Conservation (phyloP, 352 stramenopile genomes). For the Globisporangium uncinulatum region DNA sequence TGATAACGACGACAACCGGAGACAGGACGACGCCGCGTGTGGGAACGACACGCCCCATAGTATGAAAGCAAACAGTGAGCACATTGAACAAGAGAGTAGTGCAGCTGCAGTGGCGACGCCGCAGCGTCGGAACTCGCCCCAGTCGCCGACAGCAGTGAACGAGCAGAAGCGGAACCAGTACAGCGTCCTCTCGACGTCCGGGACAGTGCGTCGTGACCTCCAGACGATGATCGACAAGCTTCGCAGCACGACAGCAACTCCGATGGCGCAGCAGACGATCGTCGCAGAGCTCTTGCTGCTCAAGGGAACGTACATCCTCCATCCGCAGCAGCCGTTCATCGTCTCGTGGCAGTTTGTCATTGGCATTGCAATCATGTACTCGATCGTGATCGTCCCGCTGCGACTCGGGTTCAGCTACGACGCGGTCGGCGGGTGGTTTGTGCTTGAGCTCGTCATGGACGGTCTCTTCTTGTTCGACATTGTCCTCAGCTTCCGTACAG, state of each 20-base stretch:
- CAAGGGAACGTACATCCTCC: conserved; percentile 68
- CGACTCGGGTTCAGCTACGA: conserved; percentile 82
- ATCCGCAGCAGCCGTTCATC: conserved; percentile 62
- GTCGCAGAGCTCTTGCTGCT: conserved; percentile 48
- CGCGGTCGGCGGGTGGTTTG: conserved; percentile 38
- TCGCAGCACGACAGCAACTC: conserved; percentile 38
- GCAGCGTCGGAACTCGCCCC: not conserved
- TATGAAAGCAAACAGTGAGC: not conserved
- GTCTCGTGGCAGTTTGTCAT: conserved; percentile 76
- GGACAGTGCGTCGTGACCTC: conserved; percentile 13
- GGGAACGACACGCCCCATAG: not conserved
- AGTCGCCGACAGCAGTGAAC: not conserved
- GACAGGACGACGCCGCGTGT: not conserved
- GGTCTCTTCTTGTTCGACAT: conserved; percentile 86
- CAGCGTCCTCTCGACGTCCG: not conserved
- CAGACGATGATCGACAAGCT: conserved; percentile 33
- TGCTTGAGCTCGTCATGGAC: conserved; percentile 77
- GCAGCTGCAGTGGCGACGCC: not conserved
- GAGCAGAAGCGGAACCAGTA: not conserved
- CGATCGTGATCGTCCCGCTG: conserved; percentile 85
- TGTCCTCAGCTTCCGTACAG: conserved; percentile 80
- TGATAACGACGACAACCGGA: not conserved
- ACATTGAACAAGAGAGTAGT: not conserved
- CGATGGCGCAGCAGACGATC: conserved; percentile 38
- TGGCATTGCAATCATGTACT: conserved; percentile 79